phyloP scores from a whole-genome alignment of 208 protist genomes.

The Porcisia hertigi region DNA sequence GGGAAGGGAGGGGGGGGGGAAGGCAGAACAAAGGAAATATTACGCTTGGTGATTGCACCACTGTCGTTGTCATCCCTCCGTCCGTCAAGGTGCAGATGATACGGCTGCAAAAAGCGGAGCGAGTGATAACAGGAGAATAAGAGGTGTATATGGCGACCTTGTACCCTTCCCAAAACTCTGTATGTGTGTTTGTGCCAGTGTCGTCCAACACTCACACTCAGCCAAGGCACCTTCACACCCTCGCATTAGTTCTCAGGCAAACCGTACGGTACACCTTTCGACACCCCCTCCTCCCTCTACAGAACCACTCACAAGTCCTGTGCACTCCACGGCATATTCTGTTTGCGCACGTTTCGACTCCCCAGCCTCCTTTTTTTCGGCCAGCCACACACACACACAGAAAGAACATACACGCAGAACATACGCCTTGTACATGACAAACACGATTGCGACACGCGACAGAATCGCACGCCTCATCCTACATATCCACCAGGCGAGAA shows the following conservation, averaged over 20 bases:
- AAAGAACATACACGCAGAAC: too few relatives aligned
- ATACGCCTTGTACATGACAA: background rate
- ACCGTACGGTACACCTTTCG: background rate
- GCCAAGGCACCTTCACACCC: background rate
- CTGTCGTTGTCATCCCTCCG: too few relatives aligned
- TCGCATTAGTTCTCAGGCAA: background rate
- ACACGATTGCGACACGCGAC: background rate
- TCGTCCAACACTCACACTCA: background rate
- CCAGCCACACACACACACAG: conserved; percentile 1
- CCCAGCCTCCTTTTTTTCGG: background rate
- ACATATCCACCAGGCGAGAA: conserved; percentile 95
- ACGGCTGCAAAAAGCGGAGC: background rate
- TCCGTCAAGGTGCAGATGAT: too few relatives aligned
- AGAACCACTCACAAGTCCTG: background rate
- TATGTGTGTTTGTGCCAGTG: background rate
- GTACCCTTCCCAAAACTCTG: background rate
- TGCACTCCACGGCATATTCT: background rate
- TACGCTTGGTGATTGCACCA: too few relatives aligned
- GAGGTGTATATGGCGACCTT: background rate
- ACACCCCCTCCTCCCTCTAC: background rate
- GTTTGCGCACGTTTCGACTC: background rate
- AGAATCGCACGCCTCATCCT: background rate
- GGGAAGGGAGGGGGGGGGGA: background rate
- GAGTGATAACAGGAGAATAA: background rate
- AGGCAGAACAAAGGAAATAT: background rate